Evolutionary conservation across 176 grass and related monocot genomes (phyloP).

Genomic region (Pontederia paniculata): DNA sequence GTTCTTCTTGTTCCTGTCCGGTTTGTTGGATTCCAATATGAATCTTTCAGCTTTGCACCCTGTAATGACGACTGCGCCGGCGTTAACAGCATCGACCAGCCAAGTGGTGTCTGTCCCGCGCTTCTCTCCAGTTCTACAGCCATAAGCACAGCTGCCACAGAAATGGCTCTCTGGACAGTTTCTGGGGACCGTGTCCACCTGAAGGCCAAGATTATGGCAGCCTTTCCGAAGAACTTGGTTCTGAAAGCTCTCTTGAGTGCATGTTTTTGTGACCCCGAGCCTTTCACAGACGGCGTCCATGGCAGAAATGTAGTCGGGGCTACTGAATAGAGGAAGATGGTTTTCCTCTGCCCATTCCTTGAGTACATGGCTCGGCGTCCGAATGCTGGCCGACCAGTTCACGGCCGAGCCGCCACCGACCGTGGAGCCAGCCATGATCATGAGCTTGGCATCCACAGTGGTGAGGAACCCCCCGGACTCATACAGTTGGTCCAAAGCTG

Average conservation of each 20-base stretch:
- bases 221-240: conserved; percentile 77
- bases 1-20: conserved; percentile 3
- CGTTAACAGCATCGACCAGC: conserved; percentile 62
- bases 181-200: conserved; percentile 39
- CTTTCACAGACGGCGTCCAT: conserved; percentile 63
- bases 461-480: conserved; percentile 53
- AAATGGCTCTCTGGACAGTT: conserved; percentile 68
- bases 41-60: conserved; percentile 74
- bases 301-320: conserved; percentile 40
- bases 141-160: conserved; percentile 62
- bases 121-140: conserved; percentile 70
- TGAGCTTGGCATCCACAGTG: conserved; percentile 31
- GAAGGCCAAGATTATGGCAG: conserved; percentile 56
- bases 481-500: conserved; percentile 57
- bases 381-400: conserved; percentile 82
- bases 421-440: conserved; percentile 57
- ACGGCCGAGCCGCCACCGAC: conserved; percentile 79
- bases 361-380: conserved; percentile 46
- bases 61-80: conserved; percentile 59
- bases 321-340: conserved; percentile 41
- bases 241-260: conserved; percentile 59
- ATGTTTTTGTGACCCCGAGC: conserved; percentile 45
- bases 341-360: conserved; percentile 45
- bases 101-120: conserved; percentile 77
- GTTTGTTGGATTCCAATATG: conserved; percentile 23